Evolutionary conservation across 345 rosid species (phyloP), one percentile per base, ranked within the genome.

Genomic region (Rhodomyrtus tomentosa): DNA sequence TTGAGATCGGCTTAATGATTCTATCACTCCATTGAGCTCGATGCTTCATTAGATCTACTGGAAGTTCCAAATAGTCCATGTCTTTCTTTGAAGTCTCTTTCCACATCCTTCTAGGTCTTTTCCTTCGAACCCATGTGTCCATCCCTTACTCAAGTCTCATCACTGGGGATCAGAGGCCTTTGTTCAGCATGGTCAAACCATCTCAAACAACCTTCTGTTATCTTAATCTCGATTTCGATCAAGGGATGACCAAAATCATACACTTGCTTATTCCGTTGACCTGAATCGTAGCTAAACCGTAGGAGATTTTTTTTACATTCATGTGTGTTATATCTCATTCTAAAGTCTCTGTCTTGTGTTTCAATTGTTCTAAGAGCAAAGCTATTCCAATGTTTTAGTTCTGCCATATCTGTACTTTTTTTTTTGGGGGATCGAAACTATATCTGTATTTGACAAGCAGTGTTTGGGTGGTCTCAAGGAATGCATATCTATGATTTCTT

Each of bases 91-190:
- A 29, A 62, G 74, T 16, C 38, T 20, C 4, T 32, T 16, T 32
- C 76, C 42, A 62, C 76, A 32, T 62, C 11, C 32, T 62, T 62
- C 76, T 62, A 62, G 42, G 76, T 32, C 38, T 36, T 62, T 18
- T 62, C 42, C 79, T 68, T 36, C 2, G 13, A 68, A 68, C 79
- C 79, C 91, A 89, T 85, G 90, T 86, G 88, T 88, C 91, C 79
- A 96, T 89, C 85, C 94, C 99, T 81, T 88, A 91, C 55, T 91
- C 79, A 20, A 36, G 79, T 18, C 45, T 36, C 12, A 13, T 8
- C 45, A 68, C 45, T 36, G 79, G 79, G 45, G 18, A 68, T 68
- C 13, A 2, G 76, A 68, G 40, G 45, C 36, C 25, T 68, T 68
- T 68, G 76, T 68, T 68, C 79, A 68, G 45, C 79, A 68, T 68